Percentiles rank a stretch among this genome's conserved stretches.
phyloP scores from a whole-genome alignment of 305 asterid genomes.

The Solanum hybrid region DNA sequence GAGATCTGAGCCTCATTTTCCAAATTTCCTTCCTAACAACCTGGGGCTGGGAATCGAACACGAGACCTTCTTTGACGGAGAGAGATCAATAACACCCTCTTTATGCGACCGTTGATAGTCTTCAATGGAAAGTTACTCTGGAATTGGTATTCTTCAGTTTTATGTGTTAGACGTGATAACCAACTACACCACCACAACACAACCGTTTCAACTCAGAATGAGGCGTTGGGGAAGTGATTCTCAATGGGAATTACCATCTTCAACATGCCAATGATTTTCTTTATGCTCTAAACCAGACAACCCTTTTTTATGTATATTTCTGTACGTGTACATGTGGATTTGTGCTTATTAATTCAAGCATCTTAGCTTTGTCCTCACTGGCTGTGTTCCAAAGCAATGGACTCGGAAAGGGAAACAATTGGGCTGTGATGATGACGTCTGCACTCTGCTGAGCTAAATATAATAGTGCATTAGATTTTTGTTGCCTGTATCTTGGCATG shows the following conservation, averaged over 20 bases:
- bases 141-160: neutral
- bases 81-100: neutral
- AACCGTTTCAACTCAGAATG: neutral
- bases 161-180: neutral
- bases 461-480: neutral
- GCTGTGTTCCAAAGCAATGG: neutral
- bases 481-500: slow-evolving; percentile 6
- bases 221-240: neutral
- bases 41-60: neutral
- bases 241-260: neutral
- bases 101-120: neutral
- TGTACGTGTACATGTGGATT: neutral
- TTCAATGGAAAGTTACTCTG: neutral
- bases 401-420: neutral
- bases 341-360: neutral
- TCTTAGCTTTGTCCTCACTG: neutral
- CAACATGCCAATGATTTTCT: neutral
- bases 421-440: neutral
- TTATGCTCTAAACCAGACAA: neutral
- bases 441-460: neutral
- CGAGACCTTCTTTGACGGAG: neutral
- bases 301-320: neutral
- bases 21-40: neutral
- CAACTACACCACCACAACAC: neutral
- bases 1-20: slow-evolving; percentile 29